A percentile compares a stretch with the other conserved stretches of the same genome.
Evolutionary conservation across 768 basidiomycete species (phyloP).

Genomic region (Dioszegia hungarica): DNA sequence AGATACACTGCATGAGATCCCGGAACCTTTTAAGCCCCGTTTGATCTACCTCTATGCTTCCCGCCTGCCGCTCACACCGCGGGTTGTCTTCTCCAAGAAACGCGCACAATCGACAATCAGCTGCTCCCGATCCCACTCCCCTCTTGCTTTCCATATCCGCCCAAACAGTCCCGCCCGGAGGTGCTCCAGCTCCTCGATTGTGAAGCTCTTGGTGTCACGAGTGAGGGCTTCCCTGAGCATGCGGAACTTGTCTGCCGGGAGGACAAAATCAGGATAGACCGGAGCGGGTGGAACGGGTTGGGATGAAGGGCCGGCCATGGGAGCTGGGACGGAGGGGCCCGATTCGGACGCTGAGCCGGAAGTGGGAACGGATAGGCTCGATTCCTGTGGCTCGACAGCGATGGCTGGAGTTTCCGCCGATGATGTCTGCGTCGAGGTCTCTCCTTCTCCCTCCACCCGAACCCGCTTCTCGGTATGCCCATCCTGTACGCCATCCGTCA

Average conservation of each 20-base stretch:
- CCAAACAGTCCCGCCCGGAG: slow-evolving; percentile 77
- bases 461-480: not conserved
- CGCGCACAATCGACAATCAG: slow-evolving; percentile 61
- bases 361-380: not conserved
- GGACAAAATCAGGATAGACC: slow-evolving; percentile 64
- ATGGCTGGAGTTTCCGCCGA: not conserved
- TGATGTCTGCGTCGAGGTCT: slow-evolving; percentile 7
- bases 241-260: slow-evolving; percentile 56
- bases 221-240: slow-evolving; percentile 56
- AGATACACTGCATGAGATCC: too few species aligned
- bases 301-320: too few species aligned
- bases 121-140: slow-evolving; percentile 73
- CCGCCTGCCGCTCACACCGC: not conserved
- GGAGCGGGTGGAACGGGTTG: slow-evolving; percentile 12
- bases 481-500: not conserved
- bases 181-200: slow-evolving; percentile 88
- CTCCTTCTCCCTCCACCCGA: not conserved
- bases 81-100: slow-evolving; percentile 53
- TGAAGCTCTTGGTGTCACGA: slow-evolving; percentile 59
- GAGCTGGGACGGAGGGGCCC: not conserved
- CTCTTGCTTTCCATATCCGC: slow-evolving; percentile 72
- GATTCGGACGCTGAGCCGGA: slow-evolving; percentile 3
- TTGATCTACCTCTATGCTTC: too few species aligned
- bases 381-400: not conserved
- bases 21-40: too few species aligned